Conservation (phyloP, 1,284 basidiomycete genomes). For the Puccinia polysora region DNA sequence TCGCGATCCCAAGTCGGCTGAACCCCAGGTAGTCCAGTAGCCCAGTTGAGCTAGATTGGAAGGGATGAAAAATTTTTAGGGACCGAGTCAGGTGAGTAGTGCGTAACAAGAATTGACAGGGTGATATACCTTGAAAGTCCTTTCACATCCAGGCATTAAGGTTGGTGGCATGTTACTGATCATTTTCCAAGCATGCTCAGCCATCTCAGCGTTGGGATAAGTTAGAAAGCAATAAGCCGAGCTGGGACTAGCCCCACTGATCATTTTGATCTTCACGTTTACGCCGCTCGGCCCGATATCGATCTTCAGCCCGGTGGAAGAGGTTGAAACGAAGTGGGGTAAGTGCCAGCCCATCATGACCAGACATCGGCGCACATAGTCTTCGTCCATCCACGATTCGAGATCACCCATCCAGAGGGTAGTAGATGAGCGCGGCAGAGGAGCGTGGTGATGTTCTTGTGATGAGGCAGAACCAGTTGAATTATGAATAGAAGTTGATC, state of each 20-base stretch:
- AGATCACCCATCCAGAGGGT: conserved; percentile 75
- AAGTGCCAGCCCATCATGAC: conserved; percentile 47
- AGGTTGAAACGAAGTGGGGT: conserved; percentile 29
- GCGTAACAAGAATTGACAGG: conserved; percentile 1
- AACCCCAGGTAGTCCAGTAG: conserved; percentile 58
- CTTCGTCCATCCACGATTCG: conserved; percentile 87
- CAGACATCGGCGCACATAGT: conserved; percentile 70
- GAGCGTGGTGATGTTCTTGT: neutral
- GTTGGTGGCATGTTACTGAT: conserved; percentile 56
- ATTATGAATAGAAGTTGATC: neutral
- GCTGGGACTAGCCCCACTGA: conserved; percentile 63
- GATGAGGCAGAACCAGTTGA: neutral
- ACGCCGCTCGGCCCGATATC: conserved; percentile 60
- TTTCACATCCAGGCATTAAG: conserved; percentile 59
- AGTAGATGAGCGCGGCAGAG: conserved; percentile 35
- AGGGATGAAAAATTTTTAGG: conserved; percentile 65
- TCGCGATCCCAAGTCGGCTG: conserved; percentile 60
- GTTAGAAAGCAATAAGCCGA: conserved; percentile 78
- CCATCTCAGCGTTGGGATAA: conserved; percentile 67
- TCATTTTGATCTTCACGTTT: conserved; percentile 60
- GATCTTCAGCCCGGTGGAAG: conserved; percentile 62
- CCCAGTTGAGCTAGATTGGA: conserved; percentile 77
- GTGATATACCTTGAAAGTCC: conserved; percentile 50
- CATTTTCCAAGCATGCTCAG: conserved; percentile 60
- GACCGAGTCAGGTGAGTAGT: conserved; percentile 62